Percentiles rank a stretch among this genome's conserved stretches.
phyloP scores from a whole-genome alignment of 352 stramenopile genomes.

The Phytophthora fragariae region DNA sequence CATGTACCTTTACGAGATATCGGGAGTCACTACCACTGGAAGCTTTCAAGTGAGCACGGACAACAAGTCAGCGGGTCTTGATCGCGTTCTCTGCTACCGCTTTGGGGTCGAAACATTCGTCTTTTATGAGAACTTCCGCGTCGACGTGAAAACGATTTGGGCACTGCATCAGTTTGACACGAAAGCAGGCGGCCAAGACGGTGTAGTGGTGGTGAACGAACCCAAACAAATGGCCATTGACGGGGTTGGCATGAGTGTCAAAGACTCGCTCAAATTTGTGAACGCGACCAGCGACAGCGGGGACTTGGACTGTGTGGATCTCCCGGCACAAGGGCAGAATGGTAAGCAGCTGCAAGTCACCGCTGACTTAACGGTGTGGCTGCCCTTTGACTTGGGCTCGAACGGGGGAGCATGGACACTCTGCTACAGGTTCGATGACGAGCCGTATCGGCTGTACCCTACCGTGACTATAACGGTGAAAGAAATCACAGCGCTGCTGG shows the following conservation, averaged over 20 bases:
- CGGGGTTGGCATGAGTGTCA: conserved; percentile 58
- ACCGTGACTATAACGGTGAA: conserved; percentile 58
- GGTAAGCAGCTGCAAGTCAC: conserved; percentile 45
- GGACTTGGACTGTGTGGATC: conserved; percentile 46
- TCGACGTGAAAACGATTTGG: conserved; percentile 78
- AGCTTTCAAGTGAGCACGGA: conserved; percentile 56
- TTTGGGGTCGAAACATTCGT: conserved; percentile 65
- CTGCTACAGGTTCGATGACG: conserved; percentile 75
- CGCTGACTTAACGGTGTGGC: conserved; percentile 52
- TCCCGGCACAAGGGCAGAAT: conserved; percentile 49
- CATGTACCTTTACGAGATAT: conserved; percentile 76
- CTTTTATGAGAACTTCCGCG: conserved; percentile 58
- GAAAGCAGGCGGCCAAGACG: conserved; percentile 30
- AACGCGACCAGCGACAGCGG: conserved; percentile 16
- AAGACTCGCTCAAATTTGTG: conserved; percentile 70
- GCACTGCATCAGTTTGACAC: conserved; percentile 35
- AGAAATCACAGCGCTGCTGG: conserved; percentile 52
- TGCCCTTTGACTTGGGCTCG: conserved; percentile 64
- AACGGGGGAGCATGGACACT: conserved; percentile 54
- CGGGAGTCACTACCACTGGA: conserved; percentile 46
- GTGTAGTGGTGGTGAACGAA: conserved; percentile 66
- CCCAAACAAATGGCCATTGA: conserved; percentile 62
- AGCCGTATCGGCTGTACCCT: conserved; percentile 58
- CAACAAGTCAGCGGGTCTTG: conserved; percentile 40
- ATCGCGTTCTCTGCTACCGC: conserved; percentile 64